Conservation (phyloP, 2,329 filamentous ascomycete genomes). For the Claviceps purpurea region DNA sequence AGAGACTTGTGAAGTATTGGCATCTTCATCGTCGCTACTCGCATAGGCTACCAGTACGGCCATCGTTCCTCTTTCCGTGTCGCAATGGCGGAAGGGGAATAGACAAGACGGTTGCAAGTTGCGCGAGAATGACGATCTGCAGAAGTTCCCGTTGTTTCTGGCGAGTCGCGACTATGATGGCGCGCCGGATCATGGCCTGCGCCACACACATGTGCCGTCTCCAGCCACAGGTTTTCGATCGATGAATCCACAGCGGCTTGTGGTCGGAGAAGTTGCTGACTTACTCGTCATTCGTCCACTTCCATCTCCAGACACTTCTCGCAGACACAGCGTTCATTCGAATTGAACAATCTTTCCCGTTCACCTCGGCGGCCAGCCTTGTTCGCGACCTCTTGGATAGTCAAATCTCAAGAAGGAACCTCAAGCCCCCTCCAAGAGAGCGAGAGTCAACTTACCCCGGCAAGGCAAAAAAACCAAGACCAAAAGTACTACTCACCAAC, state of each 20-base stretch:
- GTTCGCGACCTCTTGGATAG: neutral
- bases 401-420: neutral
- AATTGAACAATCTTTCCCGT: neutral
- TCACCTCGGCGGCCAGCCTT: neutral
- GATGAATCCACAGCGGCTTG: neutral
- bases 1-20: slow-evolving; percentile 5
- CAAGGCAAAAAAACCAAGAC: neutral
- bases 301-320: neutral
- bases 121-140: neutral
- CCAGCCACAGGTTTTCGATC: neutral
- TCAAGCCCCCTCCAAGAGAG: neutral
- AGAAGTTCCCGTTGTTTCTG: no score
- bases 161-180: neutral
- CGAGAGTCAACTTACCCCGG: neutral
- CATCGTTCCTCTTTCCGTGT: slow-evolving; percentile 14
- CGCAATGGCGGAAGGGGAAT: neutral
- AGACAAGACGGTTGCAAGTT: neutral
- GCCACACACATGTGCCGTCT: slow-evolving; percentile 1
- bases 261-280: neutral
- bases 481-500: slow-evolving; percentile 27
- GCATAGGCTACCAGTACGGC: slow-evolving; percentile 35
- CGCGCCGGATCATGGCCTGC: neutral
- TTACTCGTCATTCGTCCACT: neutral
- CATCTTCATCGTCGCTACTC: slow-evolving; percentile 38
- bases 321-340: neutral